Evolutionary conservation across 2,329 filamentous ascomycete species (phyloP).

Genomic region (Ilyonectria robusta): DNA sequence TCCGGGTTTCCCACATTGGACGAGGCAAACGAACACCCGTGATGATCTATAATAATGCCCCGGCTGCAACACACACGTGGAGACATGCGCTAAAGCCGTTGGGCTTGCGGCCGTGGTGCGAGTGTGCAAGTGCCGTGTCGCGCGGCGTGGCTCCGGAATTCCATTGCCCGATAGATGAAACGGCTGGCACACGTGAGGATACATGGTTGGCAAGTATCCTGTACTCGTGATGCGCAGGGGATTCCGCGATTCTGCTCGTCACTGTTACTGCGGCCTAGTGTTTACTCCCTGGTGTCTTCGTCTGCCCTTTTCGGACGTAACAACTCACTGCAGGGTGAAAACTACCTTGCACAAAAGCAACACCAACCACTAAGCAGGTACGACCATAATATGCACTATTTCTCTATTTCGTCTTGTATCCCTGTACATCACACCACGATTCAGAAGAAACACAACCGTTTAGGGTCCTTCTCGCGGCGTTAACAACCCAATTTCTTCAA

Average conservation of each 20-base stretch:
- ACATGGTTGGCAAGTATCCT: neutral
- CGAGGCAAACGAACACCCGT: conserved; percentile 4
- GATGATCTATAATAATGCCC: neutral
- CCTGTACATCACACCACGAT: conserved; percentile 25
- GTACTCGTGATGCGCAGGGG: neutral
- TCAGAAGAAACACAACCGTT: conserved; percentile 2
- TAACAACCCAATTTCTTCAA: neutral
- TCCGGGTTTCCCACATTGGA: conserved; percentile 34
- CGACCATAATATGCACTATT: conserved; percentile 4
- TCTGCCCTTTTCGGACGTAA: neutral
- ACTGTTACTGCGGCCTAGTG: neutral
- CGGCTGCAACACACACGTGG: conserved; percentile 18
- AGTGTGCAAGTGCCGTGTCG: conserved; percentile 27
- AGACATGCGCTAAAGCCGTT: conserved; percentile 19
- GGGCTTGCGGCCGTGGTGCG: conserved; percentile 15
- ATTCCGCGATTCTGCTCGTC: neutral
- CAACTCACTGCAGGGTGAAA: neutral
- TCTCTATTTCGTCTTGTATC: conserved; percentile 9
- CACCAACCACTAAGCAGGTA: neutral
- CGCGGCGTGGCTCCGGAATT: conserved; percentile 35
- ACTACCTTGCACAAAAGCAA: conserved; percentile 7
- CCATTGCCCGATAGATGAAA: conserved; percentile 27
- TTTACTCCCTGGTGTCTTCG: neutral
- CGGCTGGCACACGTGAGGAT: conserved; percentile 9
- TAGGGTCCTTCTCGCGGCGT: conserved; percentile 1